A percentile compares a stretch with the other conserved stretches of the same genome.
phyloP scores from a whole-genome alignment of 2,329 filamentous ascomycete genomes.

The Verticillium nubilum region DNA sequence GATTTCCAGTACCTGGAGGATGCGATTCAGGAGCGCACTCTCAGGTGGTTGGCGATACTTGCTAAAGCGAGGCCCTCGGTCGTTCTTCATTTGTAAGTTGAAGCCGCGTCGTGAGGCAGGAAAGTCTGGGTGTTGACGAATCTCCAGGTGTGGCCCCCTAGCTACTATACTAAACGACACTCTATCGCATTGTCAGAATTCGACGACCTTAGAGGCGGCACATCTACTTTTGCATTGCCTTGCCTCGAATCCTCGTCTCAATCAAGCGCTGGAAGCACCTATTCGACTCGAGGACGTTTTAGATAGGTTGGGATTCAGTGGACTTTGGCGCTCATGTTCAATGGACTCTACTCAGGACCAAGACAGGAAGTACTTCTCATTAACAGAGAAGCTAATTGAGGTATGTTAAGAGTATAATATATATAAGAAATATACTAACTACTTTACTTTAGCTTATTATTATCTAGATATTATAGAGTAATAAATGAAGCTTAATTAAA shows the following conservation, averaged over 20 bases:
- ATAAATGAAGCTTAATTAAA: too few relatives aligned
- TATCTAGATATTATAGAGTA: slow-evolving; percentile 2
- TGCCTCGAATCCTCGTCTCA: slow-evolving; percentile 47
- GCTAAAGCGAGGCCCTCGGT: slow-evolving; percentile 50
- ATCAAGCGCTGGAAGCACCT: slow-evolving; percentile 39
- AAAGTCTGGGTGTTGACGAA: slow-evolving; percentile 11
- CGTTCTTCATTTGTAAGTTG: slow-evolving; percentile 51
- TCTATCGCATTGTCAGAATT: slow-evolving; percentile 58
- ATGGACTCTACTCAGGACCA: slow-evolving; percentile 43
- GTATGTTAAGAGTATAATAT: slow-evolving; percentile 28
- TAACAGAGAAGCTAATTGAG: slow-evolving; percentile 58
- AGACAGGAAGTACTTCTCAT: slow-evolving; percentile 44
- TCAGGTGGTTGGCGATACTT: slow-evolving; percentile 55
- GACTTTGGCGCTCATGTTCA: slow-evolving; percentile 54
- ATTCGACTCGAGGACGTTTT: slow-evolving; percentile 46
- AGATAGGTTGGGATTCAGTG: slow-evolving; percentile 57
- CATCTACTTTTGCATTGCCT: slow-evolving; percentile 55
- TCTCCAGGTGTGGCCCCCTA: slow-evolving; percentile 47
- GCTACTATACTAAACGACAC: slow-evolving; percentile 55
- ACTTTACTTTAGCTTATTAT: background rate
- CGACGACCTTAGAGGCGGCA: slow-evolving; percentile 52
- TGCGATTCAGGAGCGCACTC: slow-evolving; percentile 50
- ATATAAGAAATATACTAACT: background rate
- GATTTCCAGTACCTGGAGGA: slow-evolving; percentile 64
- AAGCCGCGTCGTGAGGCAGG: background rate